Percentiles rank a stretch among this genome's conserved stretches.
Conservation (phyloP, 139 green algal genomes). For the Chlorella sp. region DNA sequence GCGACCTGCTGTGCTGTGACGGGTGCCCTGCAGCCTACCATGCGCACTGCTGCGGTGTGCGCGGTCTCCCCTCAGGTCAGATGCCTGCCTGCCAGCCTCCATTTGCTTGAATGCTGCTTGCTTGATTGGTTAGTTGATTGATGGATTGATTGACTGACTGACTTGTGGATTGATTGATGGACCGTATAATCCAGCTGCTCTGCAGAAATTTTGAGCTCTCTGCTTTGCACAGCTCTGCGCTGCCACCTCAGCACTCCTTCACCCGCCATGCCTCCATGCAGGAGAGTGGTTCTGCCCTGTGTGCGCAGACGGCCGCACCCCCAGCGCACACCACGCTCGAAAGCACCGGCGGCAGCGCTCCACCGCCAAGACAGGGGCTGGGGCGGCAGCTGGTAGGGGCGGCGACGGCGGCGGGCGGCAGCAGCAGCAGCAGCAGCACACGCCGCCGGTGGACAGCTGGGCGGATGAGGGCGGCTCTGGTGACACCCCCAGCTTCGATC, state of each 20-base stretch:
- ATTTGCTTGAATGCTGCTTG: too few species aligned
- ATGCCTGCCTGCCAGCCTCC: background rate
- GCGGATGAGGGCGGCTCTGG: background rate
- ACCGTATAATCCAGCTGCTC: too few species aligned
- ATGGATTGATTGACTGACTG: too few species aligned
- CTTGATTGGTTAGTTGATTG: too few species aligned
- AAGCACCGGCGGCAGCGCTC: background rate
- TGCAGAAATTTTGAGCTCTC: too few species aligned
- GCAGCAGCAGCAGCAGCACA: background rate
- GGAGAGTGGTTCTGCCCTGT: slow-evolving; percentile 63
- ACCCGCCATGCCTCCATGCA: background rate
- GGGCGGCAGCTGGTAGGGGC: too few species aligned
- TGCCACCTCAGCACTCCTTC: too few species aligned
- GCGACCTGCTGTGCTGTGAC: slow-evolving; percentile 67
- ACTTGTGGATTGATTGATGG: too few species aligned
- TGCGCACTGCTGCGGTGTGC: slow-evolving; percentile 55
- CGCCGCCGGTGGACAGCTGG: background rate
- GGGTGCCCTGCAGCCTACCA: slow-evolving; percentile 60
- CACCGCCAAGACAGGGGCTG: background rate
- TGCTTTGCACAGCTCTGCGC: too few species aligned
- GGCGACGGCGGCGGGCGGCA: background rate
- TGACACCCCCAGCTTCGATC: slow-evolving; percentile 7
- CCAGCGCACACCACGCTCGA: background rate
- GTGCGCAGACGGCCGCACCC: slow-evolving; percentile 37
- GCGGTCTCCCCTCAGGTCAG: slow-evolving; percentile 33